Conservation (phyloP, 2,329 filamentous ascomycete genomes). For the Phialocephala sp. region DNA sequence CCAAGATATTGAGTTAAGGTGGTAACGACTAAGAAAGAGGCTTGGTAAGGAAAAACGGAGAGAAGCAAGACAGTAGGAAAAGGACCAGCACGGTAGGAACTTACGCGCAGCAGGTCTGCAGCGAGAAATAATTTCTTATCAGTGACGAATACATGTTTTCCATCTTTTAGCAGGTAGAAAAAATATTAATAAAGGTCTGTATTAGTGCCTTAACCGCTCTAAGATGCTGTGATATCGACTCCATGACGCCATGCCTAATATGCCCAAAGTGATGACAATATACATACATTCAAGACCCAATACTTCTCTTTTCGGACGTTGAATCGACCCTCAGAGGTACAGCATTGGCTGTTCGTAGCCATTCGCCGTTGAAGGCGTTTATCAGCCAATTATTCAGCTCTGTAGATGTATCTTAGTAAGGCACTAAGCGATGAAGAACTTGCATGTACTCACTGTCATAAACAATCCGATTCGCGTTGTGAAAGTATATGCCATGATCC, state of each 20-base stretch:
- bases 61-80: neutral
- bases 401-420: slow-evolving; percentile 48
- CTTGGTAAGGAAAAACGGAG: neutral
- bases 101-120: slow-evolving; percentile 1
- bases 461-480: slow-evolving; percentile 88
- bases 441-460: slow-evolving; percentile 78
- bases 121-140: neutral
- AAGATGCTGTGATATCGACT: neutral
- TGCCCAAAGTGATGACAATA: slow-evolving; percentile 7
- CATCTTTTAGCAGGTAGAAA: neutral
- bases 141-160: neutral
- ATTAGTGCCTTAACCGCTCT: neutral
- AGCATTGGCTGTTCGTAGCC: slow-evolving; percentile 59
- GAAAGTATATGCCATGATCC: slow-evolving; percentile 93
- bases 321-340: slow-evolving; percentile 40
- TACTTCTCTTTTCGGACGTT: slow-evolving; percentile 26
- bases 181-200: neutral
- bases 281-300: neutral
- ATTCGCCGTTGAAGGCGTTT: slow-evolving; percentile 97
- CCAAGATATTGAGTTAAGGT: neutral
- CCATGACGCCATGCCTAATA: neutral
- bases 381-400: slow-evolving; percentile 89
- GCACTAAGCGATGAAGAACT: neutral
- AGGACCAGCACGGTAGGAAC: neutral
- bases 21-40: neutral